phyloP scores from a whole-genome alignment of 176 grass and related monocot species.

The Thalia dealbata region DNA sequence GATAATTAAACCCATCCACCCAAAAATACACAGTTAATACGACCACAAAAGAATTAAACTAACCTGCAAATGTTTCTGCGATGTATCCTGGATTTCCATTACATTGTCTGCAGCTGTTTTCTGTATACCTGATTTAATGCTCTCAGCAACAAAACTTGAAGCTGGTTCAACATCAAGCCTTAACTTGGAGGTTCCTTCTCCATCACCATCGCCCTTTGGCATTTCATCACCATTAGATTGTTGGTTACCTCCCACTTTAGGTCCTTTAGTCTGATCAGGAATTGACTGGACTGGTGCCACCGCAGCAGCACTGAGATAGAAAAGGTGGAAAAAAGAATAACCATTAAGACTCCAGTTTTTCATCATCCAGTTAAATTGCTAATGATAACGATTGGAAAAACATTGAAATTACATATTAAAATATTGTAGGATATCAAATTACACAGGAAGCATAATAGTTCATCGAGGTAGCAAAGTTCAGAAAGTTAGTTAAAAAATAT shows the following conservation, averaged over 20 bases:
- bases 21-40: not conserved
- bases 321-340: no score
- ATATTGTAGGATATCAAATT: not conserved
- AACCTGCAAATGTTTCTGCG: conserved; percentile 39
- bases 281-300: not conserved
- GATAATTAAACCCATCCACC: not conserved
- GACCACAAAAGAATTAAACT: not conserved
- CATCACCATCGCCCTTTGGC: conserved; percentile 29
- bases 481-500: no score
- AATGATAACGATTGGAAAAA: not conserved
- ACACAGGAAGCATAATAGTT: not conserved
- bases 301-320: not conserved
- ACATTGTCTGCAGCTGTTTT: conserved; percentile 25
- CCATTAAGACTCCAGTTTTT: not conserved
- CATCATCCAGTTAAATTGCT: not conserved
- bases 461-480: not conserved
- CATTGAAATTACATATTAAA: not conserved
- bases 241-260: conserved; percentile 31
- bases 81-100: conserved; percentile 47
- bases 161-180: conserved; percentile 14
- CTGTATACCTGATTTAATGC: conserved; percentile 23
- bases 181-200: conserved; percentile 59
- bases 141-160: conserved; percentile 23
- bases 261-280: conserved; percentile 34
- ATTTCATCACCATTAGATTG: not conserved